Base-by-base conservation (phyloP, 495 filamentous ascomycete genomes). In the Xeromyces bisporus region DNA sequence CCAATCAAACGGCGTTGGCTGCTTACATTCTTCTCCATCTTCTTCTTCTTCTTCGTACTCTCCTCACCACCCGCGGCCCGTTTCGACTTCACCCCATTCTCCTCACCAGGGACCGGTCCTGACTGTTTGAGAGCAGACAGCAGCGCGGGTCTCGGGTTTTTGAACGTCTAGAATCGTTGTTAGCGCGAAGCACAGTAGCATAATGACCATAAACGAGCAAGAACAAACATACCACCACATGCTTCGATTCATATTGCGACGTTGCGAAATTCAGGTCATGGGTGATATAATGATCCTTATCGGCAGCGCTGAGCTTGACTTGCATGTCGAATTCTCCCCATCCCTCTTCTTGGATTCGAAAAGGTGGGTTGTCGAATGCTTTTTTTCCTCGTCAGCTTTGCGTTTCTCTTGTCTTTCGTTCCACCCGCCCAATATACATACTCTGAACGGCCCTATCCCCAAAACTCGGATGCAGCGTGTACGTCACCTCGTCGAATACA, bases 281-380 rank as follows among this genome's bases (percentile, higher is more conserved):
- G 17, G 56, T 50, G 34, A 99, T 59, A 13, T 66, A 61, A 43
- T 80, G 74, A 29, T 93, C 84, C 37, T 85, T 86, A 55, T 92
- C 82, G 15, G 77, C 71, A n/a, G 71, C 73, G 41, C 68, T 74
- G 17, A 92, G 62, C 31, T 77, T 66, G 38, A 96, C 87, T 15
- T 66, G 62, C 81, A 96, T 87, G 46, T 96, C 91, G 47, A 99
- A 99, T 57, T 99, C 91, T 45, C 91, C 91, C 91, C 91, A 99
- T 43, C 91, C 91, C 53, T 91, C 77, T 54, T 99, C 91, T 32
- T 71, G 58, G 50, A 93, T 89, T 15, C 70, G 69, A 62, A 96
- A 99, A 0, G 89, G 89, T 0, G 83, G 75, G 23, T 75, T 74
- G 44, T 73, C 75, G 63, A 87, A 69, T 5, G 71, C 83, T 92